Percentiles rank a stretch among this genome's conserved stretches.
Evolutionary conservation across 2,329 filamentous ascomycete genomes (phyloP).

Genomic region (Scolecobasidium constrictum): DNA sequence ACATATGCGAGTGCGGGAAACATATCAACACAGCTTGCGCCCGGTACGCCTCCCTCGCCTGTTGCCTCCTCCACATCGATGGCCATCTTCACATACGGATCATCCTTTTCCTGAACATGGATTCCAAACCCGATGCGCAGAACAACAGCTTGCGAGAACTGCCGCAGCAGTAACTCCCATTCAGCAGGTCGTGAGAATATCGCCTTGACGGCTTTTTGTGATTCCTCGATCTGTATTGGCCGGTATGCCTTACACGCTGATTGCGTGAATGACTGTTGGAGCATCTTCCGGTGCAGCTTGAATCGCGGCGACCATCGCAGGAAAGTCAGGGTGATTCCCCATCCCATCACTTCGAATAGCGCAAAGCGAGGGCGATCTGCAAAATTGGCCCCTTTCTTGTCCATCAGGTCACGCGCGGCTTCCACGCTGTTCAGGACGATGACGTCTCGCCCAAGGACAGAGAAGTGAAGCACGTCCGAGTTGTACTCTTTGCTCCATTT

Average conservation of each 20-base stretch:
- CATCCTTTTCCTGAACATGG: constrained; percentile 23
- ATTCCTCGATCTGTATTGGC: constrained; percentile 22
- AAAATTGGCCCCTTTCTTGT: constrained; percentile 35
- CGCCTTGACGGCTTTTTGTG: constrained; percentile 19
- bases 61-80: constrained; percentile 17
- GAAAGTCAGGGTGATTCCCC: constrained; percentile 37
- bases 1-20: constrained; percentile 35
- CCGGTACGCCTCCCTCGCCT: constrained; percentile 19
- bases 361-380: constrained; percentile 35
- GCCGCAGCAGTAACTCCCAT: constrained; percentile 28
- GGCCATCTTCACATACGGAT: constrained; percentile 32
- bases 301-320: constrained; percentile 32
- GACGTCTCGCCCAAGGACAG: constrained; percentile 26
- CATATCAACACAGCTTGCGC: constrained; percentile 34
- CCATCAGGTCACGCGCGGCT: constrained; percentile 33
- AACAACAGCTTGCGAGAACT: constrained; percentile 32
- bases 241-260: constrained; percentile 24
- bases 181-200: constrained; percentile 21
- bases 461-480: constrained; percentile 23
- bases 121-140: constrained; percentile 35
- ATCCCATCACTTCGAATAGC: constrained; percentile 27
- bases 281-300: constrained; percentile 32
- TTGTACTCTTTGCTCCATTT: constrained; percentile 8
- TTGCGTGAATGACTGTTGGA: constrained; percentile 34
- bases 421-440: constrained; percentile 35